These are phyloP conservation scores for Penicillium aurantiogriseum DNA, from an alignment of 2,329 filamentous ascomycete species.

Conservation along the genomic window DNA sequence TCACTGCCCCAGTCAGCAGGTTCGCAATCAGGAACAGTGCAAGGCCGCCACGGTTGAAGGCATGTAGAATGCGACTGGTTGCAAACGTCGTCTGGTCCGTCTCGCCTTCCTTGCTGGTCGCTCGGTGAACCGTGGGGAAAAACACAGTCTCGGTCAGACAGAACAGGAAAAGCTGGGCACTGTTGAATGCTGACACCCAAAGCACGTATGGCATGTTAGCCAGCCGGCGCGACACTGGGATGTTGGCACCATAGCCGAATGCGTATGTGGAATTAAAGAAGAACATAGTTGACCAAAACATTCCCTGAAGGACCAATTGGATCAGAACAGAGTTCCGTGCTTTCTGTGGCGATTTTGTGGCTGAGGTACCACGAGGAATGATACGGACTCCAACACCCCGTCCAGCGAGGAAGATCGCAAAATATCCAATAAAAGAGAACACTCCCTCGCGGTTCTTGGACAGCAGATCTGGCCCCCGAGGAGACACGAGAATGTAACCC, in stretches of 20 bases:
- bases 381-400: slow-evolving; percentile 79
- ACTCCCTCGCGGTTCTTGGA: slow-evolving; percentile 92
- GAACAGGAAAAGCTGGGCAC: slow-evolving; percentile 74
- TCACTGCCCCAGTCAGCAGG: slow-evolving; percentile 82
- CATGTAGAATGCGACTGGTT: slow-evolving; percentile 76
- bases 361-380: slow-evolving; percentile 61
- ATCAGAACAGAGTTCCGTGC: slow-evolving; percentile 59
- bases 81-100: slow-evolving; percentile 63
- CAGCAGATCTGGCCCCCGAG: slow-evolving; percentile 69
- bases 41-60: slow-evolving; percentile 86
- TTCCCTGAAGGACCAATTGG: slow-evolving; percentile 63
- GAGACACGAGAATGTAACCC: slow-evolving; percentile 76
- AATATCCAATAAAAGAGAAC: slow-evolving; percentile 91
- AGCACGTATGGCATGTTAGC: slow-evolving; percentile 92
- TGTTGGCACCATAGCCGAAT: slow-evolving; percentile 62
- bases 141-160: slow-evolving; percentile 73
- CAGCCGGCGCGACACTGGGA: slow-evolving; percentile 79
- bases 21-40: slow-evolving; percentile 85
- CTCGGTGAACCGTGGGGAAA: slow-evolving; percentile 70
- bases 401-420: slow-evolving; percentile 90
- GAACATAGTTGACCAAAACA: slow-evolving; percentile 70
- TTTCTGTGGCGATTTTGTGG: slow-evolving; percentile 43
- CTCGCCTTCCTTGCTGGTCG: slow-evolving; percentile 56
- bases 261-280: slow-evolving; percentile 64
- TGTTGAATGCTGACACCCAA: slow-evolving; percentile 92